phyloP scores from a whole-genome alignment of 208 protist species.

The Blastocrithidia nonstop region DNA sequence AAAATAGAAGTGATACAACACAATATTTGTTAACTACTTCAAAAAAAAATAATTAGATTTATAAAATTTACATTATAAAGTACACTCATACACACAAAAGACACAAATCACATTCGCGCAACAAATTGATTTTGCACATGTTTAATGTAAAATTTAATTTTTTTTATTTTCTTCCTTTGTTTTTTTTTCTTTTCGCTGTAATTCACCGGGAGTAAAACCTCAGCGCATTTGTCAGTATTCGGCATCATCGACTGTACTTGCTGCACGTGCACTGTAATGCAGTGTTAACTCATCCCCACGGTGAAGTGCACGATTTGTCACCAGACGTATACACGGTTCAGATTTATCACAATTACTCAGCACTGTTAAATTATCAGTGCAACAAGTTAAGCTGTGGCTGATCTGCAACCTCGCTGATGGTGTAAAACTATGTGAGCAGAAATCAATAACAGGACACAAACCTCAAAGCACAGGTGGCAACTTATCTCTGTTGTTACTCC shows the following conservation, averaged over 20 bases:
- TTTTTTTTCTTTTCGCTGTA: slow-evolving; percentile 5
- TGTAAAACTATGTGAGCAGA: slow-evolving; percentile 47
- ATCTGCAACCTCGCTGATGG: slow-evolving; percentile 25
- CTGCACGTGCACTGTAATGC: slow-evolving; percentile 23
- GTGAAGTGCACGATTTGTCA: slow-evolving; percentile 16
- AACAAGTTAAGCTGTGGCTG: not conserved
- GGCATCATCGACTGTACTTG: slow-evolving; percentile 23
- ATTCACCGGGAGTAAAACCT: slow-evolving; percentile 43
- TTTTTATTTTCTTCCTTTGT: too few species aligned
- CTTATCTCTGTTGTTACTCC: slow-evolving; percentile 22
- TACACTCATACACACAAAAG: too few species aligned
- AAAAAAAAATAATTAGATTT: too few species aligned
- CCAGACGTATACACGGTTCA: slow-evolving; percentile 35
- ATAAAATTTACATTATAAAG: too few species aligned
- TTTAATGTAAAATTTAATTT: too few species aligned
- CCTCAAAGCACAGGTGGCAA: too few species aligned
- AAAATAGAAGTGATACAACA: not conserved
- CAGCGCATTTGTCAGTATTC: slow-evolving; percentile 71
- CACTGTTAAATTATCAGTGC: slow-evolving; percentile 4
- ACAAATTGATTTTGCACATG: too few species aligned
- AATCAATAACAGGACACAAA: slow-evolving; percentile 74
- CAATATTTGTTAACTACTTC: too few species aligned
- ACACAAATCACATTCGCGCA: too few species aligned
- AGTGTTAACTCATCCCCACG: slow-evolving; percentile 40
- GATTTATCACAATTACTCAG: slow-evolving; percentile 9